Conservation (phyloP, 2,329 filamentous ascomycete genomes). For the Fusarium oligoseptatum region DNA sequence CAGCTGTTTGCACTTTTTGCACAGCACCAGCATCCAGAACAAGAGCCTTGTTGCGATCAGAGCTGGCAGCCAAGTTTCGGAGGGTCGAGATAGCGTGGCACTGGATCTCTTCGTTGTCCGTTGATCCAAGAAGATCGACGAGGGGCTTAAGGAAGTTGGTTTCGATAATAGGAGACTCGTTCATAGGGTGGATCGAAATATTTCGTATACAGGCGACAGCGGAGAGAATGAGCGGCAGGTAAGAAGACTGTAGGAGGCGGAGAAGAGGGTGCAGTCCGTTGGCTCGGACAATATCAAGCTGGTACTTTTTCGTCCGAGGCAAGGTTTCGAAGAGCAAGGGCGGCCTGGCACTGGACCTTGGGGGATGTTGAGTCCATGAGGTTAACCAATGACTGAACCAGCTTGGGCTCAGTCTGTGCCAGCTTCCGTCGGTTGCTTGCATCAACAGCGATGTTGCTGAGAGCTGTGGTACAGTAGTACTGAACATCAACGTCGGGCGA, state of each 20-base stretch:
- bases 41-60: slow-evolving; percentile 97
- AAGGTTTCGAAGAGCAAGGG: slow-evolving; percentile 91
- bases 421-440: slow-evolving; percentile 90
- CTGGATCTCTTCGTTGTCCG: slow-evolving; percentile 98
- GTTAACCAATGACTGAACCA: slow-evolving; percentile 94
- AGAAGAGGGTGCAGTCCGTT: slow-evolving; percentile 88
- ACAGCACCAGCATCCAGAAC: slow-evolving; percentile 96
- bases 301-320: slow-evolving; percentile 99
- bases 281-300: slow-evolving; percentile 94
- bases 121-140: slow-evolving; percentile 93
- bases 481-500: slow-evolving; percentile 97
- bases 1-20: slow-evolving; percentile 98
- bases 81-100: slow-evolving; percentile 98
- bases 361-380: slow-evolving; percentile 98
- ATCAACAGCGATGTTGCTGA: slow-evolving; percentile 99
- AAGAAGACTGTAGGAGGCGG: slow-evolving; percentile 92
- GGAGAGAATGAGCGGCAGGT: slow-evolving; percentile 94
- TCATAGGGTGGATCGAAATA: slow-evolving; percentile 97
- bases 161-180: slow-evolving; percentile 98
- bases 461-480: slow-evolving; percentile 98
- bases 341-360: slow-evolving; percentile 98
- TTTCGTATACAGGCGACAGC: slow-evolving; percentile 98
- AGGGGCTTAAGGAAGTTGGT: slow-evolving; percentile 94
- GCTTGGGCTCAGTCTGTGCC: slow-evolving; percentile 88
- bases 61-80: slow-evolving; percentile 94